Percentiles rank a stretch among this genome's conserved stretches.
Conservation (phyloP, 179 eudicot genomes). For the Heliamphora pulchella region DNA sequence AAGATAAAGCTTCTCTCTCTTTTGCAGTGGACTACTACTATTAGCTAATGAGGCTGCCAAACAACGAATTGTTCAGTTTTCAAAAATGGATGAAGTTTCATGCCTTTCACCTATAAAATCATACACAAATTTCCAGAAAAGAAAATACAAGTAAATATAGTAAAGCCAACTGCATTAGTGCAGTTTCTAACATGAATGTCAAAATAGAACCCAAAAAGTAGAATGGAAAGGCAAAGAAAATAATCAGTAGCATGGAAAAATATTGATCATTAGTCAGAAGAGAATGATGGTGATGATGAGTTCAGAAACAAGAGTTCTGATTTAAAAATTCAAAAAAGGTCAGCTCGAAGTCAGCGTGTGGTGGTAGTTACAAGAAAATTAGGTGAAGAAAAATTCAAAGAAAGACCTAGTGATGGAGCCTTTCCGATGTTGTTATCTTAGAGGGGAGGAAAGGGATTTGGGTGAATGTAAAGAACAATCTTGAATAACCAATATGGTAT, state of each 20-base stretch:
- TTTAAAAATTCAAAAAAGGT: background rate
- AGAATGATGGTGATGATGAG: background rate
- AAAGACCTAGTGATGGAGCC: too few relatives aligned
- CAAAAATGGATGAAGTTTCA: background rate
- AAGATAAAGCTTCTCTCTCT: slow-evolving; percentile 63
- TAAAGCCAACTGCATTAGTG: background rate
- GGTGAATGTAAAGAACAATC: background rate
- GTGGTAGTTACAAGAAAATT: background rate
- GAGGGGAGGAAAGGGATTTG: too few relatives aligned
- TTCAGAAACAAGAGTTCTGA: background rate
- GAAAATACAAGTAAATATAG: background rate
- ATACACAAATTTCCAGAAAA: background rate
- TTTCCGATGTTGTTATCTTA: too few relatives aligned
- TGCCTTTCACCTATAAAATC: background rate
- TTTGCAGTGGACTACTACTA: slow-evolving; percentile 44
- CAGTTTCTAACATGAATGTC: background rate
- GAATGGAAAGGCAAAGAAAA: background rate
- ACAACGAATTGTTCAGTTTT: background rate
- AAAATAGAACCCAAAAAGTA: background rate
- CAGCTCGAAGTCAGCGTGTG: background rate
- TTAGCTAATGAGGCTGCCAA: slow-evolving; percentile 59
- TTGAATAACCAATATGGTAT: background rate
- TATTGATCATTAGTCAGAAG: background rate
- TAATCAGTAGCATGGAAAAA: background rate
- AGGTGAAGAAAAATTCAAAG: background rate